Evolutionary conservation across 805 yeast species (phyloP), one percentile per base, ranked within the genome.

Genomic region (Candida sanyiensis): DNA sequence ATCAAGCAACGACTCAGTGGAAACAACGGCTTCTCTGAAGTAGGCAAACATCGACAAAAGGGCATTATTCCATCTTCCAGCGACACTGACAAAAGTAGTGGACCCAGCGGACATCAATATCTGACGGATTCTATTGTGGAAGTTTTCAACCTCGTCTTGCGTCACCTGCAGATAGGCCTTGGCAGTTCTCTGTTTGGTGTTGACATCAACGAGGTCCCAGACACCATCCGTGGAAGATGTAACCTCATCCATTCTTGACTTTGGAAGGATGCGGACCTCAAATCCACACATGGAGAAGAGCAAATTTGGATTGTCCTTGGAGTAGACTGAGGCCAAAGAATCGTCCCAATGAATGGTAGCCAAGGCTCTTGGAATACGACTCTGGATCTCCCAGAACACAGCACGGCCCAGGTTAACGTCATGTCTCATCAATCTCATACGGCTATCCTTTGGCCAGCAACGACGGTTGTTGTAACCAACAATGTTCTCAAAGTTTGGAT

Each of bases 21-120:
- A 71, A 7, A 89, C 79, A 7, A 84, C 86, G 1, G 98, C 97
- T 58, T 93, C 99, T 49, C 99, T 72, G 55, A 75, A 93, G 54
- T 93, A 93, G 0, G 96, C 77, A 52, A 88, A 89, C 25, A 93
- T 63, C 0, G 97, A 73, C 37, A 89, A 74, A 38, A 93, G 64
- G 0, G 96, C 88, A 3, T 96, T 86, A 55, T 93, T 93, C 99
- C 99, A 93, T 53, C 87, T 87, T 28, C 89, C 80, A 3, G 95
- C 96, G 42, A 89, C 83, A 57, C 88, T 93, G 0, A 96, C 83
- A 59, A 93, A 93, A 0, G 99, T 86, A 0, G 96, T 81, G 0
- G 96, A 85, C 0, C 98, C 98, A 0, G 97, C 83, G 2, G 96
- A 80, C 96, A 93, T 85, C 50, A 93, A 69, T 35, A 93, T 79